Base-by-base conservation (phyloP, 306 rosid species). In the Leucaena leucocephala region DNA sequence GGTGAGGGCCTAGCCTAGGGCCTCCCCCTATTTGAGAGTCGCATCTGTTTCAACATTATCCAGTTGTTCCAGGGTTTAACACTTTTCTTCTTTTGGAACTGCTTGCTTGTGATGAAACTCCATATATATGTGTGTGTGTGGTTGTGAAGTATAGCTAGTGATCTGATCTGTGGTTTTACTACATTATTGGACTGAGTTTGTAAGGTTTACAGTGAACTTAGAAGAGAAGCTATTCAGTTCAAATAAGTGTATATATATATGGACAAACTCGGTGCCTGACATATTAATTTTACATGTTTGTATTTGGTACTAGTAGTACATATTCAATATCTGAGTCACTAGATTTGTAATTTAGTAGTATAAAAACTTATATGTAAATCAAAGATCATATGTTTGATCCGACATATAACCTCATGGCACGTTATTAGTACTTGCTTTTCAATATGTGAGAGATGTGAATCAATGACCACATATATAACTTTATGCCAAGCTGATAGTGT, bases 31-130 rank as follows among this genome's bases (percentile, higher is more conserved):
- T 40, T 44, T 59, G 45, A 74, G 43, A 62, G 48, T 74, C 68
- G 59, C 59, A 65, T 64, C 67, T 50, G 27, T 54, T 46, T 17
- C 7, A 73, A 42, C 58, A 80, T 19, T n/a, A 43, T 4, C 48
- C 58, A 72, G 69, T 52, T 7, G 39, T 65, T 74, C 66, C 34
- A 54, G 58, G 62, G 62, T 15, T 45, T 61, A 5, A 34, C 40
- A 1, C 5, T 33, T 61, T 61, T 33, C 33, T 61, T 33, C 8
- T 61, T 61, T 13, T 13, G 67, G 42, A 61, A 13, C 40, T 61
- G 16, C 66, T 22, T 61, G 16, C 66, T 22, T 59, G 39, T 22
- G 7, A 55, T 27, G 33, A 55, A 19, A 19, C 64, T 57, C 36
- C 63, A 57, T 21, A n/a, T 5, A 2, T 4, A 1, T 50, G 21